These are phyloP conservation scores for Metschnikowia vanudenii DNA, from an alignment of 805 yeast genomes.

Conservation along the genomic window DNA sequence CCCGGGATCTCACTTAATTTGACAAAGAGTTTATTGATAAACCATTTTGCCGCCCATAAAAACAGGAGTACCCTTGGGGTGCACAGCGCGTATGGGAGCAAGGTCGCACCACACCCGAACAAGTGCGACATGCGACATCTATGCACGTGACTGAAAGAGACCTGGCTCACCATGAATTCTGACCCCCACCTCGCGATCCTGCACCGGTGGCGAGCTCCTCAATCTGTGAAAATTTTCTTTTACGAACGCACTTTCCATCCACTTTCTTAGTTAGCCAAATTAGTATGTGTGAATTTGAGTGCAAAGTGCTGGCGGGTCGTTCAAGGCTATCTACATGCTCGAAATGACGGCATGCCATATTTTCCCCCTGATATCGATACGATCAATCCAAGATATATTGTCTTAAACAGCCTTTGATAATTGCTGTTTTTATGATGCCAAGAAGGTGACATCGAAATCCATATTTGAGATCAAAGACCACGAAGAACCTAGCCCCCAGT, in stretches of 20 bases:
- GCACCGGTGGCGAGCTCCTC: conserved; percentile 17
- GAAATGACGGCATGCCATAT: not conserved
- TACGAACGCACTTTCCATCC: conserved; percentile 12
- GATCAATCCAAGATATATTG: no score
- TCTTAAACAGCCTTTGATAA: no score
- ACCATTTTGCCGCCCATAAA: not conserved
- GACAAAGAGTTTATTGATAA: no score
- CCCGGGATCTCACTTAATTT: not conserved
- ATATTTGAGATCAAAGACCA: no score
- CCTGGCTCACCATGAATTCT: not conserved
- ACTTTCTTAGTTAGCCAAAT: conserved; percentile 20
- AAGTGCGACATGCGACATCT: conserved; percentile 12
- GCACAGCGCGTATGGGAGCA: not conserved
- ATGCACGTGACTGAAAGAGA: conserved; percentile 6
- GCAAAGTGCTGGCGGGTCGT: conserved; percentile 5
- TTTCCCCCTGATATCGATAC: not conserved
- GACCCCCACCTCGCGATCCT: conserved; percentile 14
- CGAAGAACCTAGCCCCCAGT: no score
- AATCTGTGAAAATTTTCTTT: conserved; percentile 21
- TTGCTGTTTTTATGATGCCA: no score
- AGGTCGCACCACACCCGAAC: not conserved
- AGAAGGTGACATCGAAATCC: not conserved
- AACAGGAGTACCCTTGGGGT: not conserved
- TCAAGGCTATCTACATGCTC: not conserved
- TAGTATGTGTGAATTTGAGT: conserved; percentile 18